phyloP scores from a whole-genome alignment of 768 basidiomycete species.

The Suillus luteus region DNA sequence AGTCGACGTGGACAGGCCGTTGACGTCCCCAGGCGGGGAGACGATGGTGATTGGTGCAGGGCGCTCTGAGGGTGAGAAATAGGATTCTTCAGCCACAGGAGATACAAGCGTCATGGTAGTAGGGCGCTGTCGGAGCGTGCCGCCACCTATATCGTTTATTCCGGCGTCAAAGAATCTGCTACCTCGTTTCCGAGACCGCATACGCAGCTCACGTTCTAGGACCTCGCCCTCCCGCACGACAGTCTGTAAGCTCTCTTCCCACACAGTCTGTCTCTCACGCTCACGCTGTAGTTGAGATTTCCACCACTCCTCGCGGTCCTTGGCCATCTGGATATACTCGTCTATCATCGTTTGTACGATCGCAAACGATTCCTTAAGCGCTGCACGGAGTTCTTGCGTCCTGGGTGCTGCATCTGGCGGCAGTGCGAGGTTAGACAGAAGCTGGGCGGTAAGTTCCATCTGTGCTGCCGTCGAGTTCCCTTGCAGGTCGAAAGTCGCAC shows the following conservation, averaged over 20 bases:
- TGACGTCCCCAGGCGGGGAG: slow-evolving; percentile 12
- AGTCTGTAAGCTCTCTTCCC: slow-evolving; percentile 88
- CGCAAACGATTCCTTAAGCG: slow-evolving; percentile 60
- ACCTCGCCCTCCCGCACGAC: slow-evolving; percentile 86
- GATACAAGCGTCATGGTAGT: slow-evolving; percentile 19
- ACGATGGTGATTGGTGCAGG: slow-evolving; percentile 16
- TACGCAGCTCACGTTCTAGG: slow-evolving; percentile 77
- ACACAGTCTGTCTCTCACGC: slow-evolving; percentile 62
- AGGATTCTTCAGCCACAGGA: slow-evolving; percentile 23
- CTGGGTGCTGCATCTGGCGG: slow-evolving; percentile 32
- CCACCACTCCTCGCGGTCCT: slow-evolving; percentile 84
- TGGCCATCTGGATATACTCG: slow-evolving; percentile 69
- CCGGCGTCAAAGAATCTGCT: slow-evolving; percentile 54
- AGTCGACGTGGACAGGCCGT: slow-evolving; percentile 12
- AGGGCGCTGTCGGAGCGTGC: slow-evolving; percentile 24
- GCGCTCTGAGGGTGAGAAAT: slow-evolving; percentile 23
- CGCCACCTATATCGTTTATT: slow-evolving; percentile 22
- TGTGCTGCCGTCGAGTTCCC: slow-evolving; percentile 74
- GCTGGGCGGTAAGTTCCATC: slow-evolving; percentile 71
- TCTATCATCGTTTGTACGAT: slow-evolving; percentile 59
- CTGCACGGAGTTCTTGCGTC: slow-evolving; percentile 42
- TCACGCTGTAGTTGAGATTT: slow-evolving; percentile 64
- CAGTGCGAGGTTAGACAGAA: slow-evolving; percentile 52
- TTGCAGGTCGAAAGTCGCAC: slow-evolving; percentile 59
- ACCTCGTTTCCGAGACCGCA: slow-evolving; percentile 56